Evolutionary conservation across 75 land plant species (phyloP), one percentile per base, ranked within the genome.

Genomic region (Cunninghamia lanceolata): DNA sequence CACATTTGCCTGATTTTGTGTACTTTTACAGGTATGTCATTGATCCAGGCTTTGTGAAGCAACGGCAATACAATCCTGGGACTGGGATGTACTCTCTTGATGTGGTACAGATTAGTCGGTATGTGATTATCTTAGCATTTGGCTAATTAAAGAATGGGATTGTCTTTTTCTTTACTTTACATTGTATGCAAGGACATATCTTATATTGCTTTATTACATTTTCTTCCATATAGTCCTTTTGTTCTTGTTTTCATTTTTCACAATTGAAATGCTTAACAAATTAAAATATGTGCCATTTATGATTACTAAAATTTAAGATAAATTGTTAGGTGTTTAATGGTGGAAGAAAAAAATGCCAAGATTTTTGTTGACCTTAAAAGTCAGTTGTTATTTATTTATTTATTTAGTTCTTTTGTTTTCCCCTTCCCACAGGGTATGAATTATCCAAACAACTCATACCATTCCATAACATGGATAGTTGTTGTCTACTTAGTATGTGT

Each of bases 31-130:
- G 98, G 88, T 96, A 95, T 90, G 99, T 98, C 30, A 97, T 98
- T 90, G 99, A 98, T 94, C 88, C 96, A 81, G 99, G 99, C 36
- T 93, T 90, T 89, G 99, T 98, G 79, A 98, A 98, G 91, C 99
- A 98, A 75, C 93, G 96, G 42, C 97, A 96, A 74, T 95, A 98
- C 88, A 93, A 94, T 88, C 97, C 99, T 46, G 86, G 93, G 42
- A 94, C 94, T 70, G 99, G 99, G 73, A 98, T 98, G 97, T 95
- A 95, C 86, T 95, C 99, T 84, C 99, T 98, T 89, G 95, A 91
- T 83, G 93, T 95, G 78, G 99, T 98, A 50, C 97, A 91, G 89
- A 94, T 98, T 46, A 98, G 99, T 95, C 93, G 93, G 98, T 96
- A 89, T 73, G 85, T 54, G 45, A 36, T 50, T 59, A 7, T 47